Evolutionary conservation across 148 eudicot species (phyloP).

Genomic region (Bassia scoparia): DNA sequence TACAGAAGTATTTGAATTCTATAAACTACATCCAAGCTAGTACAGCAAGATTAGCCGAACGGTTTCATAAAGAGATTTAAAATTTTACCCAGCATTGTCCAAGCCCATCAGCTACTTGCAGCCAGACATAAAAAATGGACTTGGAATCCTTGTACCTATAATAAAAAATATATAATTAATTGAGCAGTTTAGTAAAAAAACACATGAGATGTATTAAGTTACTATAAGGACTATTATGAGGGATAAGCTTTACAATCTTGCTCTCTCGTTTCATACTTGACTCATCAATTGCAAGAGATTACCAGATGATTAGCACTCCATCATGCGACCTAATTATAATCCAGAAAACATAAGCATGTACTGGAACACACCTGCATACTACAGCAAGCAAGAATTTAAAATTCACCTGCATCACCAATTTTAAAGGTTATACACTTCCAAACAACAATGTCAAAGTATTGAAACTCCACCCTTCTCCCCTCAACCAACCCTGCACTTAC

Average conservation of each 20-base stretch:
- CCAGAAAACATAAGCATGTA: constrained; percentile 6
- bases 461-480: constrained; percentile 76
- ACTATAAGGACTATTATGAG: neutral
- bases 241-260: constrained; percentile 58
- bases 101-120: constrained; percentile 95
- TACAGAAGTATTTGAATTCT: no score
- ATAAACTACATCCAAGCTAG: no score
- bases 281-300: constrained; percentile 87
- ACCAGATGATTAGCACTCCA: constrained; percentile 77
- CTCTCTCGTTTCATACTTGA: constrained; percentile 99
- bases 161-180: neutral
- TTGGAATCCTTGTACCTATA: constrained; percentile 65
- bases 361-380: constrained; percentile 4
- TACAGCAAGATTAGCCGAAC: no score
- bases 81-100: constrained; percentile 96
- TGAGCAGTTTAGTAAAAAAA: constrained; percentile 10
- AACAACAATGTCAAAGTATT: constrained; percentile 87
- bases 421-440: constrained; percentile 82
- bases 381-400: neutral
- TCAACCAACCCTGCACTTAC: constrained; percentile 67
- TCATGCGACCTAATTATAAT: constrained; percentile 68
- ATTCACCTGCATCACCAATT: constrained; percentile 94
- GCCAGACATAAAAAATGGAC: constrained; percentile 92
- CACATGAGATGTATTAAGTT: constrained; percentile 1
- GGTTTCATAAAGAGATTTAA: no score